Evolutionary conservation across 2,329 filamentous ascomycete species (phyloP).

Genomic region (Verticillium isaacii): DNA sequence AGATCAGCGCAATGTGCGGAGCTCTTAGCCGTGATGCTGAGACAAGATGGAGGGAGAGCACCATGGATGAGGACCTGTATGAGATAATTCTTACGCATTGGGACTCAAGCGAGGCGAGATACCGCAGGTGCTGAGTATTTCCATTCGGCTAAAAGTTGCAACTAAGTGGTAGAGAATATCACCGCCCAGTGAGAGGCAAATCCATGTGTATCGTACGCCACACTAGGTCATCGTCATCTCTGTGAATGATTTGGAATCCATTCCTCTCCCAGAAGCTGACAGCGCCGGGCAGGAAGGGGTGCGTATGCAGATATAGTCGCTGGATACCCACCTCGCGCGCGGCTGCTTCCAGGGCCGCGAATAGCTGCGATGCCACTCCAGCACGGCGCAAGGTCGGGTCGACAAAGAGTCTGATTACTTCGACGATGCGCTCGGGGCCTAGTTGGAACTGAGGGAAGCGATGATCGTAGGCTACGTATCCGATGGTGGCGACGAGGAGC

Average conservation of each 20-base stretch:
- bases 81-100: no score
- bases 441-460: constrained; percentile 18
- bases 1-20: no score
- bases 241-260: constrained; percentile 13
- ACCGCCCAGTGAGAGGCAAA: neutral
- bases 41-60: no score
- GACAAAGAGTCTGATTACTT: constrained; percentile 22
- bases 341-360: constrained; percentile 10
- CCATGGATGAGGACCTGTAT: no score
- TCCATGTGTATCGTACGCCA: constrained; percentile 24
- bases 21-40: no score
- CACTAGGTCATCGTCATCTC: constrained; percentile 17
- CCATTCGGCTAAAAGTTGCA: no score
- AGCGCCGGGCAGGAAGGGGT: constrained; percentile 20
- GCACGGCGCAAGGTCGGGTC: constrained; percentile 18
- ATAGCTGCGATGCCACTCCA: constrained; percentile 19
- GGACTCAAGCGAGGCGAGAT: no score
- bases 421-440: constrained; percentile 13
- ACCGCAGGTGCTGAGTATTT: no score
- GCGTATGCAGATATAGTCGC: constrained; percentile 21
- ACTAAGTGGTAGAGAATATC: neutral
- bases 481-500: constrained; percentile 19
- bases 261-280: constrained; percentile 19
- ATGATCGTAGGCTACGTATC: constrained; percentile 17
- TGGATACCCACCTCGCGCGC: constrained; percentile 12